Evolutionary conservation across 2,329 filamentous ascomycete genomes (phyloP).

Genomic region (Waltergamsia citrina): DNA sequence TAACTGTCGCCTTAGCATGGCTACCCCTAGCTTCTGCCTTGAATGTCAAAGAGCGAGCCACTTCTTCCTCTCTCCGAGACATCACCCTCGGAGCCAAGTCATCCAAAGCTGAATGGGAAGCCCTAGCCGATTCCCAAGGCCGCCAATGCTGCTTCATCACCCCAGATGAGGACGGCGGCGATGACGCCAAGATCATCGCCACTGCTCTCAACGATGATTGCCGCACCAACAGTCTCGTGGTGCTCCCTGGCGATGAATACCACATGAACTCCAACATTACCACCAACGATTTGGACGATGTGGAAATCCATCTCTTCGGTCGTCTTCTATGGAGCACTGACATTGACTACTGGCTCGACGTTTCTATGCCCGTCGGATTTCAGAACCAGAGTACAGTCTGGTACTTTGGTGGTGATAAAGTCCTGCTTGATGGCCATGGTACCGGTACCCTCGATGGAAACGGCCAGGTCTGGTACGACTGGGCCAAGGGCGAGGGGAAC

Average conservation of each 20-base stretch:
- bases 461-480: slow-evolving; percentile 50
- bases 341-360: slow-evolving; percentile 40
- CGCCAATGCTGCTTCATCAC: slow-evolving; percentile 18
- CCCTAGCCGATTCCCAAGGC: slow-evolving; percentile 8
- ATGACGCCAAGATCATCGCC: slow-evolving; percentile 20
- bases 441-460: slow-evolving; percentile 48
- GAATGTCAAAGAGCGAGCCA: too few relatives aligned
- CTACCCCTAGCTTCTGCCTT: too few relatives aligned
- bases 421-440: slow-evolving; percentile 38
- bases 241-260: slow-evolving; percentile 21
- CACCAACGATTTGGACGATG: slow-evolving; percentile 18
- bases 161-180: slow-evolving; percentile 13
- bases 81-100: not conserved
- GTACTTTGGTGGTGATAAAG: slow-evolving; percentile 41
- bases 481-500: slow-evolving; percentile 31
- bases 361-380: slow-evolving; percentile 40
- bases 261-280: slow-evolving; percentile 24
- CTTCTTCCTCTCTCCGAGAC: too few relatives aligned
- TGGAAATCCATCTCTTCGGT: slow-evolving; percentile 33
- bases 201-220: slow-evolving; percentile 20
- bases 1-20: too few relatives aligned
- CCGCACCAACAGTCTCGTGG: slow-evolving; percentile 16
- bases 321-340: slow-evolving; percentile 30
- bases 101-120: slow-evolving; percentile 2
- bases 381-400: slow-evolving; percentile 47